phyloP scores from a whole-genome alignment of 176 grass and related monocot genomes.

The Puya raimondii region DNA sequence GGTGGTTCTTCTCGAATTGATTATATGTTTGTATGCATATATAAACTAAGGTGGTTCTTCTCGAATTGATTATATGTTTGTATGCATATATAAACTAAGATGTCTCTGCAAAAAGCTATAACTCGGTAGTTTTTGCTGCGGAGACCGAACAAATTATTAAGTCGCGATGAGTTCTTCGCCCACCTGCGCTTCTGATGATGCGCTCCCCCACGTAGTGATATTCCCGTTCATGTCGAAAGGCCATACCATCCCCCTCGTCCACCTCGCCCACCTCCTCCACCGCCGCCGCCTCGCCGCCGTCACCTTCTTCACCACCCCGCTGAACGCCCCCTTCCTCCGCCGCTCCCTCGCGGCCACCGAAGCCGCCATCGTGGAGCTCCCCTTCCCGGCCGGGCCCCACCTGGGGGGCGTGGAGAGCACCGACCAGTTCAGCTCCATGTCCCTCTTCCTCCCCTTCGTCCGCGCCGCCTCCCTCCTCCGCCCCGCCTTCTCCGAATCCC shows the following conservation, averaged over 20 bases:
- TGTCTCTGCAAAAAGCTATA: too few species aligned
- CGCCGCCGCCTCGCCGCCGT: conserved; percentile 26
- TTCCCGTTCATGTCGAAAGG: conserved; percentile 67
- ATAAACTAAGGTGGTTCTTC: too few species aligned
- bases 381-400: conserved; percentile 19
- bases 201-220: conserved; percentile 39
- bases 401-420: conserved; percentile 20
- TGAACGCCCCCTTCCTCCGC: conserved; percentile 41
- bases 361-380: conserved; percentile 29
- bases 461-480: neutral
- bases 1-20: too few species aligned
- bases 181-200: neutral
- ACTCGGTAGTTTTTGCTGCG: too few species aligned
- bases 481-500: conserved; percentile 17
- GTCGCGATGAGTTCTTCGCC: neutral
- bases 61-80: too few species aligned
- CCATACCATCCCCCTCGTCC: conserved; percentile 58
- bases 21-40: too few species aligned
- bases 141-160: too few species aligned
- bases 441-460: conserved; percentile 16
- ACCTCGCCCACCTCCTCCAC: conserved; percentile 41
- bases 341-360: conserved; percentile 18
- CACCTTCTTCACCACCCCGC: conserved; percentile 40
- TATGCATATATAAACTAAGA: too few species aligned
- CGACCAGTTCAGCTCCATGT: conserved; percentile 24